Base-by-base conservation (phyloP, 2,329 filamentous ascomycete genomes). In the Coniochaeta prunicola region DNA sequence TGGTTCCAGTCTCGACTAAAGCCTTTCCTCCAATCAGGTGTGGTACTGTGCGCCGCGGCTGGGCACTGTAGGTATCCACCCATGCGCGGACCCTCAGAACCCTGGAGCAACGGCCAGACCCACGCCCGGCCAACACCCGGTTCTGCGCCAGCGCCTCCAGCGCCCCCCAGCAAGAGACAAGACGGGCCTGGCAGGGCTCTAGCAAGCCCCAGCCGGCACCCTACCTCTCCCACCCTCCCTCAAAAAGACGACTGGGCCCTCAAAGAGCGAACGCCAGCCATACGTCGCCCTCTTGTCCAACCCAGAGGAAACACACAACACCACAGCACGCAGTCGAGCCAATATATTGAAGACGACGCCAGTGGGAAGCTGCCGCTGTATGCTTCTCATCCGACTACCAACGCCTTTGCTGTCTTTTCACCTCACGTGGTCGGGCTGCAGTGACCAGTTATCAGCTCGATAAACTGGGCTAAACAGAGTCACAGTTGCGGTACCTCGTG, bases 221-320 rank as follows among this genome's bases (percentile, higher is more conserved):
- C 53, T 33, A 6, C 30, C 48, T 30, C 53, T 17, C 30, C 30
- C 53, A 33, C 53, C 33, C 19, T 34, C 53, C 53, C 53, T 55
- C 53, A 33, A 33, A 55, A 55, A 36, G 53, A 55, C 33, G 31
- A 31, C 53, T 31, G 3, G 33, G 33, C 53, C 53, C 53, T 34
- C 28, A n/a, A 55, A 55, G n/a, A 12, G 10, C 53, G 53, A 55
- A 33, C 30, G 10, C 30, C 53, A 55, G 53, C 45, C 45, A 50
- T 55, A 55, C 53, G 33, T 21, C 12, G 26, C 30, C 30, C 15
- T 17, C 13, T 13, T 55, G 30, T 55, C 53, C 53, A 55, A 33
- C 53, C 53, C 33, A 55, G 53, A 15, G 36, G 24, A 55, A 55
- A 55, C 53, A 55, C 53, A 55, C 53, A 55, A 33, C 30, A 55